Evolutionary conservation across 2,329 filamentous ascomycete species (phyloP).

Genomic region (Trichoderma guizhouense): DNA sequence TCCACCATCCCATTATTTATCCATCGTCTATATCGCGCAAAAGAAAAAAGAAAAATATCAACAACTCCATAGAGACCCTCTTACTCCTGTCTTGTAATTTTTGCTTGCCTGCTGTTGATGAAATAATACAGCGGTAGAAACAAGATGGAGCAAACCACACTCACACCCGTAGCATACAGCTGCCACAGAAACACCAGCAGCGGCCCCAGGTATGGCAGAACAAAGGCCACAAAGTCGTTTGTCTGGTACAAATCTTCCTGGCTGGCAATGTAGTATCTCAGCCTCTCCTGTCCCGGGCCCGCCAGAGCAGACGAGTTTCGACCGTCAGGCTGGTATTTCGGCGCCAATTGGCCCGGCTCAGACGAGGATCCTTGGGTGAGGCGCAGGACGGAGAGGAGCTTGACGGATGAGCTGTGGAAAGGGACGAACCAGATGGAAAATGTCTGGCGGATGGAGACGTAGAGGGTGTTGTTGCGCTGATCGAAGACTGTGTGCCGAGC

Average conservation of each 20-base stretch:
- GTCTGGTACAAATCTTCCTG: conserved; percentile 83
- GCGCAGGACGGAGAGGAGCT: conserved; percentile 64
- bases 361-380: conserved; percentile 47
- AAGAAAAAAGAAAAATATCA: not conserved
- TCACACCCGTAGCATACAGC: conserved; percentile 61
- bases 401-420: conserved; percentile 66
- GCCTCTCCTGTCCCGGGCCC: conserved; percentile 23
- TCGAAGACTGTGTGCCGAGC: conserved; percentile 60
- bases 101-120: conserved; percentile 26
- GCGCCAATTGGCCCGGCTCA: not conserved
- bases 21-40: not conserved
- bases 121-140: conserved; percentile 36
- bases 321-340: conserved; percentile 22
- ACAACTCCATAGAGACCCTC: no score
- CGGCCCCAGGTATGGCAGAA: conserved; percentile 57
- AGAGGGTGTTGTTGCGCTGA: conserved; percentile 61
- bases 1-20: not conserved
- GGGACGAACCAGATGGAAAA: conserved; percentile 78
- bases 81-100: conserved; percentile 1
- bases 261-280: conserved; percentile 63
- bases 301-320: conserved; percentile 20
- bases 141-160: conserved; percentile 54
- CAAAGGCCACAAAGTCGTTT: conserved; percentile 71
- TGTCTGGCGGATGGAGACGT: conserved; percentile 68
- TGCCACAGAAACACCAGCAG: conserved; percentile 58